Evolutionary conservation across 768 basidiomycete species (phyloP).

Genomic region (Nidularia pulvinata): DNA sequence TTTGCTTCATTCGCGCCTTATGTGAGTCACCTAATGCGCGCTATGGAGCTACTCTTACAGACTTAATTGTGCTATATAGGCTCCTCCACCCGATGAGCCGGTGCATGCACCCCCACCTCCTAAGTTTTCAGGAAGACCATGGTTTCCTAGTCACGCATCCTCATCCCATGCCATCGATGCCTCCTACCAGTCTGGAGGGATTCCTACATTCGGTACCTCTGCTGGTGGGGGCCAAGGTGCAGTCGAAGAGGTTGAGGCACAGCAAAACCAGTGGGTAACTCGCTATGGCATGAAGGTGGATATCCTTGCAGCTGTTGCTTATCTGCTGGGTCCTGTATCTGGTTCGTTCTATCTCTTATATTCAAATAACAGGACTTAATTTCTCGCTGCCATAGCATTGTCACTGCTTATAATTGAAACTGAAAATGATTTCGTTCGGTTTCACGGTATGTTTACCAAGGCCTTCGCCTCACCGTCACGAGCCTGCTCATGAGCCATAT

Average conservation of each 20-base stretch:
- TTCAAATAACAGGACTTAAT: too few relatives aligned
- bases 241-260: constrained; percentile 35
- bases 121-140: constrained; percentile 30
- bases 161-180: constrained; percentile 18
- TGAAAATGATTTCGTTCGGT: constrained; percentile 74
- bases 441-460: constrained; percentile 56
- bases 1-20: constrained; percentile 64
- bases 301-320: constrained; percentile 60
- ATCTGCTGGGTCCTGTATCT: constrained; percentile 70
- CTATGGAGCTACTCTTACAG: background rate
- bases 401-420: constrained; percentile 72
- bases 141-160: constrained; percentile 44
- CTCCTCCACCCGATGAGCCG: constrained; percentile 60
- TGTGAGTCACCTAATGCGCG: constrained; percentile 28
- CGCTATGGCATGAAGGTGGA: constrained; percentile 68
- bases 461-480: too few relatives aligned
- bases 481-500: constrained; percentile 1
- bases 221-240: constrained; percentile 30
- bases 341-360: constrained; percentile 49
- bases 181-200: constrained; percentile 74
- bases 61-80: constrained; percentile 23
- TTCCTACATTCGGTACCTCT: constrained; percentile 54
- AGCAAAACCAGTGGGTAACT: constrained; percentile 69
- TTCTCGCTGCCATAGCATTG: constrained; percentile 47
- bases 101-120: constrained; percentile 18